Conservation (phyloP, 352 stramenopile genomes). For the Pythium oligandrum region DNA sequence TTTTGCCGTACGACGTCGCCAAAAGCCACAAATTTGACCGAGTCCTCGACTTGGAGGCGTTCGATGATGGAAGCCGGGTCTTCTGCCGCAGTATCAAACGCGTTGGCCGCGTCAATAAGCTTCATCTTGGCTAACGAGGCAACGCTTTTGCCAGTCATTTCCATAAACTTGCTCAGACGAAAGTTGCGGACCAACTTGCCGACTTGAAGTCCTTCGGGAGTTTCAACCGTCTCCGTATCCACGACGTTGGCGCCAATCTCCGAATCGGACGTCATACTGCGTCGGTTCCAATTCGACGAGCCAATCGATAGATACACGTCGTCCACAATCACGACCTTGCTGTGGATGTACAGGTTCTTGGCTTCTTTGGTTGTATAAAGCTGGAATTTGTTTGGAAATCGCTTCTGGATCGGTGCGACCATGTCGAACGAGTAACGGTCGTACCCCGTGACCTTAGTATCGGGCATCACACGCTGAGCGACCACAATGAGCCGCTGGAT, state of each 20-base stretch:
- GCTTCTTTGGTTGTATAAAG: conserved; percentile 13
- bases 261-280: conserved; percentile 33
- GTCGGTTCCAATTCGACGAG: conserved; percentile 31
- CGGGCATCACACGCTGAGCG: conserved; percentile 18
- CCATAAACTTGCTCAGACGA: too few species aligned
- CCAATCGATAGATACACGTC: conserved; percentile 3
- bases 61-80: too few species aligned
- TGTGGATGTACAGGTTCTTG: conserved; percentile 18
- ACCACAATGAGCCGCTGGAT: conserved; percentile 49
- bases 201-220: too few species aligned
- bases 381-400: conserved; percentile 19
- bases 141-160: too few species aligned
- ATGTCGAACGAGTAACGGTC: conserved; percentile 26
- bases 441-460: conserved; percentile 25
- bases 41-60: too few species aligned
- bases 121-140: too few species aligned
- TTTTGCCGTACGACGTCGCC: too few species aligned
- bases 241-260: conserved; percentile 10
- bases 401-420: conserved; percentile 6
- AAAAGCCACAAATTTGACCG: too few species aligned
- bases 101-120: too few species aligned
- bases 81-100: conserved; percentile 2
- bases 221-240: too few species aligned
- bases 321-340: conserved; percentile 19
- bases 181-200: too few species aligned